These are phyloP conservation scores for Rhipidocladum racemiflorum DNA, from an alignment of 176 grass and related monocot species.

Conservation along the genomic window DNA sequence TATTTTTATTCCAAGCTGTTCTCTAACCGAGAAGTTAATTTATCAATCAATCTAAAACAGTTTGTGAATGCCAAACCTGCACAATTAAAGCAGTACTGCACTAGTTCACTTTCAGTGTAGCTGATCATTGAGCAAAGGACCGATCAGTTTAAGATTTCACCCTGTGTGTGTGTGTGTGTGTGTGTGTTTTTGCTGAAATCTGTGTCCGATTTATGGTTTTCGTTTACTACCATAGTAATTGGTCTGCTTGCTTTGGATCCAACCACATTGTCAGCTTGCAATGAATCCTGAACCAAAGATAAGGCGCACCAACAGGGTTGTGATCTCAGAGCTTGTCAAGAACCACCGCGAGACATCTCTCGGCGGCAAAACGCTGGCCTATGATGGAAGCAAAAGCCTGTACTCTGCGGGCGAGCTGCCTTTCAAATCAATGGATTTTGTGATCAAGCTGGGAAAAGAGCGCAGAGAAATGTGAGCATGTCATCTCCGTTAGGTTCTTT, in stretches of 20 bases:
- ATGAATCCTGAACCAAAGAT: constrained; percentile 58
- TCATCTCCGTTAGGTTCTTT: neutral
- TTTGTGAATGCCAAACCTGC: too few relatives aligned
- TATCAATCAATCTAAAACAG: neutral
- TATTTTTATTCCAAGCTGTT: neutral
- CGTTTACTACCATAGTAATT: neutral
- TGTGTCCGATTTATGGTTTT: neutral
- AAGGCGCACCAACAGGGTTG: constrained; percentile 48
- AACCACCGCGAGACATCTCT: constrained; percentile 37
- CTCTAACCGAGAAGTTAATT: neutral
- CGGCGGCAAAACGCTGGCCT: constrained; percentile 36
- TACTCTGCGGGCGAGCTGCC: constrained; percentile 72
- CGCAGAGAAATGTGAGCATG: constrained; percentile 24
- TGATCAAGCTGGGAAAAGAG: constrained; percentile 49
- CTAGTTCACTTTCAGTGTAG: too few relatives aligned
- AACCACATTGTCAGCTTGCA: constrained; percentile 42
- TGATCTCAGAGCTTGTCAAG: constrained; percentile 49
- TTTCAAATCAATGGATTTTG: constrained; percentile 60
- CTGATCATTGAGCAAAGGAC: neutral
- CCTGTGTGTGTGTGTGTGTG: neutral
- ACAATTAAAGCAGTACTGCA: too few relatives aligned
- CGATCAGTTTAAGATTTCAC: neutral
- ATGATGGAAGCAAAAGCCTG: constrained; percentile 76
- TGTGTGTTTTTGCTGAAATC: neutral
- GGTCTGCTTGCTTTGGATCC: neutral